Evolutionary conservation across 2,329 filamentous ascomycete genomes (phyloP).

Genomic region (Claviceps fusiformis): DNA sequence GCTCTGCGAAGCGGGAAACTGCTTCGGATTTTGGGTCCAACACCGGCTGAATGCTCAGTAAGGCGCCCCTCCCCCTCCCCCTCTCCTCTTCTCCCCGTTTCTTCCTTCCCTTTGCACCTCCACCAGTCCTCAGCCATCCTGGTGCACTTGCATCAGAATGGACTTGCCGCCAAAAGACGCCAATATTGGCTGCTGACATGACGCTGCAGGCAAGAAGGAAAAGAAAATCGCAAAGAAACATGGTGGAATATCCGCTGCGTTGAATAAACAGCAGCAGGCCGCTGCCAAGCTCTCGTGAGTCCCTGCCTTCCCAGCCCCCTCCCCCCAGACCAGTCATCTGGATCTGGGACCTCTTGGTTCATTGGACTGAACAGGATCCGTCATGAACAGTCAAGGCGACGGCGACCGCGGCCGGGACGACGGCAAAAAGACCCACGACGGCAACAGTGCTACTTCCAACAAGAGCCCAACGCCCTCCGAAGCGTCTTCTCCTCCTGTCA

Average conservation of each 20-base stretch:
- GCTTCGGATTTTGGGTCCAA: conserved; percentile 15
- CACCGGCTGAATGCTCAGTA: conserved; percentile 25
- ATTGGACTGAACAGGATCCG: conserved; percentile 12
- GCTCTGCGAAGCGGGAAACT: conserved; percentile 18
- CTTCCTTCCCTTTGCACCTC: conserved; percentile 2
- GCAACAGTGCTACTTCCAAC: conserved; percentile 18
- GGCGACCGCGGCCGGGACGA: conserved; percentile 11
- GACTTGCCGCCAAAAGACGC: neutral
- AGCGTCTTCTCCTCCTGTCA: conserved; percentile 28
- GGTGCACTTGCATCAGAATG: neutral
- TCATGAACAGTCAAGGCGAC: conserved; percentile 10
- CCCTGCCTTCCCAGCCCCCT: conserved; percentile 6
- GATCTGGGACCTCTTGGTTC: neutral
- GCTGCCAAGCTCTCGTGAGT: conserved; percentile 39
- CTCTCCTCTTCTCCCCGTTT: too few species aligned
- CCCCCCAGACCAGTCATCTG: conserved; percentile 12
- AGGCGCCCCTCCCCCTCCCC: conserved; percentile 3
- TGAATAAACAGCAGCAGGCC: conserved; percentile 36
- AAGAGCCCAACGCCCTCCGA: conserved; percentile 26
- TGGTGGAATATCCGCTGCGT: conserved; percentile 37
- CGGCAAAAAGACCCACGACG: conserved; percentile 16
- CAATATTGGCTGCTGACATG: neutral
- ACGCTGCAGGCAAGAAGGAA: conserved; percentile 28
- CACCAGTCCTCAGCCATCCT: neutral
- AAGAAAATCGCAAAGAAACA: conserved; percentile 42